Percentiles rank a stretch among this genome's conserved stretches.
These are phyloP conservation scores for Podila verticillata DNA, from an alignment of 192 early-diverging fungal genomes.

Conservation along the genomic window DNA sequence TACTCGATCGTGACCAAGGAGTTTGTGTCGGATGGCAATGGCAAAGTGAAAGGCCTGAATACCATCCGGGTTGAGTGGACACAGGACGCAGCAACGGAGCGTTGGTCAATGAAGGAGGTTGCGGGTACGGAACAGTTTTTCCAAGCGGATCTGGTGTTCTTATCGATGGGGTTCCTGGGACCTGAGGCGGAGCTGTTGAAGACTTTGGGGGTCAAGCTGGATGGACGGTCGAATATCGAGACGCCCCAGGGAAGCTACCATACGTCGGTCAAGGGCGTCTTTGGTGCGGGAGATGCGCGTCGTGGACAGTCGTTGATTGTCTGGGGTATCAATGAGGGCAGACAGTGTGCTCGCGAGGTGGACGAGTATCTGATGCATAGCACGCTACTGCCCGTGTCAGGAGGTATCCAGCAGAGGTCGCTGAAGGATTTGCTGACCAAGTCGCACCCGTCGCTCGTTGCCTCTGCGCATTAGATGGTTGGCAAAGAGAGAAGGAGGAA, in stretches of 20 bases:
- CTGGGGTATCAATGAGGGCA: conserved; percentile 98
- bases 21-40: conserved; percentile 86
- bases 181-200: conserved; percentile 87
- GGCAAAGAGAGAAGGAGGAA: no score
- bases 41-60: conserved; percentile 88
- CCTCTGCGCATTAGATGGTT: not conserved
- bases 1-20: conserved; percentile 96
- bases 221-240: conserved; percentile 81
- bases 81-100: conserved; percentile 71
- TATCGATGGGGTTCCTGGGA: conserved; percentile 97
- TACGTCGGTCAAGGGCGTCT: conserved; percentile 85
- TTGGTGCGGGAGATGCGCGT: conserved; percentile 97
- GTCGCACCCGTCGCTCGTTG: not conserved
- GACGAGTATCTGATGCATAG: conserved; percentile 84
- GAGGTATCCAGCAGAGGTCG: conserved; percentile 81
- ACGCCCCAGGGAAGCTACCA: conserved; percentile 81
- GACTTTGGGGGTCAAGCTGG: conserved; percentile 80
- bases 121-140: conserved; percentile 86
- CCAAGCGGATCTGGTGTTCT: conserved; percentile 89
- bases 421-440: conserved; percentile 45
- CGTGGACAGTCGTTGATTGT: conserved; percentile 96
- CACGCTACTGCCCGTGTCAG: conserved; percentile 87
- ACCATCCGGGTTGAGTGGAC: conserved; percentile 97
- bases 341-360: conserved; percentile 92
- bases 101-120: conserved; percentile 92